Evolutionary conservation across 805 yeast genomes (phyloP).

Genomic region (Saccharomycopsis javanensis): DNA sequence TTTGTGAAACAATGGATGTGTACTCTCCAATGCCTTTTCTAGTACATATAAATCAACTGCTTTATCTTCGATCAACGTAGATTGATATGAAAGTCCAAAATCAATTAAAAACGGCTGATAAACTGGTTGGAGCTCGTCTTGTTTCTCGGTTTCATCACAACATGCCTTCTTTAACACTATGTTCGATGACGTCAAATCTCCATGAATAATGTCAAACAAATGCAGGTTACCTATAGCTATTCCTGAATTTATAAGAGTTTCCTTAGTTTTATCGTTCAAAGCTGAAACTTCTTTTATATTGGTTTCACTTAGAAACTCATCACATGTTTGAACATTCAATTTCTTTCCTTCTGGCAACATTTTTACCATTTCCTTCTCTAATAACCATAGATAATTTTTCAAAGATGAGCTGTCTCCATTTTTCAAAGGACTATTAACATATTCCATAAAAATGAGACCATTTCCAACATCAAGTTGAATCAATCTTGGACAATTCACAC

Average conservation of each 20-base stretch:
- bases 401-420: slow-evolving; percentile 44
- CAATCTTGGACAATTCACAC: slow-evolving; percentile 61
- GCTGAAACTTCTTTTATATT: slow-evolving; percentile 19
- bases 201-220: slow-evolving; percentile 72
- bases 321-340: slow-evolving; percentile 18
- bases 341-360: slow-evolving; percentile 20
- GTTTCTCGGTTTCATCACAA: neutral
- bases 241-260: slow-evolving; percentile 50
- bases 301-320: slow-evolving; percentile 11
- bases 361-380: slow-evolving; percentile 30
- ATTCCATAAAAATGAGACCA: slow-evolving; percentile 88
- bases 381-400: slow-evolving; percentile 65
- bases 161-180: slow-evolving; percentile 40
- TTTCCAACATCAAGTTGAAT: slow-evolving; percentile 65
- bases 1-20: slow-evolving; percentile 70
- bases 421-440: slow-evolving; percentile 46
- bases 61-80: slow-evolving; percentile 75
- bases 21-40: slow-evolving; percentile 83
- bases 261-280: slow-evolving; percentile 31
- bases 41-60: slow-evolving; percentile 95
- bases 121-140: slow-evolving; percentile 3
- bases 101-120: slow-evolving; percentile 65
- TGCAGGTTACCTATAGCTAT: slow-evolving; percentile 62
- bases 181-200: slow-evolving; percentile 89
- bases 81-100: slow-evolving; percentile 78